Percentiles rank a stretch among this genome's conserved stretches.
Conservation (phyloP, 176 grass and related monocot species). For the Aegilops tauschii region DNA sequence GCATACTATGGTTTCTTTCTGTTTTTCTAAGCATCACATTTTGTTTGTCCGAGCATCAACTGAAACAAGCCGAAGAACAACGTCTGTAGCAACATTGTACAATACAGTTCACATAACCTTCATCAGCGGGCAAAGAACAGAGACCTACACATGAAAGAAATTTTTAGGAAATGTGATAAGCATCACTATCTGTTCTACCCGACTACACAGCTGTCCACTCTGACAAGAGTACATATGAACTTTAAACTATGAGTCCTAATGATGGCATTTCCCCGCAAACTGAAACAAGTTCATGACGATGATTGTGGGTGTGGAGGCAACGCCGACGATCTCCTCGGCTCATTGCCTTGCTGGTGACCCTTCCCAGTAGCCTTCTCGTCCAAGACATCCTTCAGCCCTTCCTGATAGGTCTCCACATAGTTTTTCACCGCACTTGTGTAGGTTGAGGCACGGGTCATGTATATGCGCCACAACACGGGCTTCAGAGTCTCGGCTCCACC, state of each 20-base stretch:
- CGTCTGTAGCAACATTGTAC: background rate
- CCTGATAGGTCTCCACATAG: constrained; percentile 29
- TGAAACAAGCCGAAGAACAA: background rate
- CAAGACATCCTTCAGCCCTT: constrained; percentile 33
- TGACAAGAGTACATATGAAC: background rate
- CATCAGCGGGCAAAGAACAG: background rate
- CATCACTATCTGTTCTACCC: background rate
- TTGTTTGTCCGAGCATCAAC: background rate
- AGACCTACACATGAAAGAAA: background rate
- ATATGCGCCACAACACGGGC: constrained; percentile 4
- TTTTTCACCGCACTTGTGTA: constrained; percentile 31
- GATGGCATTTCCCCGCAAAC: background rate
- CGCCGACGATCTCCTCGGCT: background rate
- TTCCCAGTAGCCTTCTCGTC: constrained; percentile 14
- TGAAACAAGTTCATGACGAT: background rate
- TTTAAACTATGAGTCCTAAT: background rate
- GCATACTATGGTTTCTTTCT: too few species aligned
- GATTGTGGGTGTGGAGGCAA: background rate
- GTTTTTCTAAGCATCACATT: too few species aligned
- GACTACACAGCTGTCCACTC: background rate
- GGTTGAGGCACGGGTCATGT: constrained; percentile 23
- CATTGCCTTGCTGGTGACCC: background rate
- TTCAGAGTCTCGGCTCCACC: constrained; percentile 13
- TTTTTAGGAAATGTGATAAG: background rate
- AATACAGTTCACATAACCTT: background rate